Evolutionary conservation across 805 yeast species (phyloP).

Genomic region (Candida ovalis): DNA sequence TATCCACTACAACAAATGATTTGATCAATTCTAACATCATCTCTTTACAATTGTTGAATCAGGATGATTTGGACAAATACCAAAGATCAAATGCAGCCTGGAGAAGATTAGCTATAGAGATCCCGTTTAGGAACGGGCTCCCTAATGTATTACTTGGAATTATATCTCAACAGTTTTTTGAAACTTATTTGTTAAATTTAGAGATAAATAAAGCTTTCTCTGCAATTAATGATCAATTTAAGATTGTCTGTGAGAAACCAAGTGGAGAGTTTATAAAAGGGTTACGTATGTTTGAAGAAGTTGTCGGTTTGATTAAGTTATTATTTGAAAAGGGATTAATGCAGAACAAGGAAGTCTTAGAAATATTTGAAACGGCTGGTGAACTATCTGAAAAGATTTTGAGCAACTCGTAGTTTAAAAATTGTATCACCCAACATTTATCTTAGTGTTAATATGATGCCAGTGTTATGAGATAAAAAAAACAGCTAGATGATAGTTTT

Average conservation of each 20-base stretch:
- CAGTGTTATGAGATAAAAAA: no score
- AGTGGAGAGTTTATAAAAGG: conserved; percentile 18
- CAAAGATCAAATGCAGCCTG: conserved; percentile 46
- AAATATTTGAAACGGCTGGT: conserved; percentile 11
- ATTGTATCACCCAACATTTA: no score
- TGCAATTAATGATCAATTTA: conserved; percentile 17
- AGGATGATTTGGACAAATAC: conserved; percentile 52
- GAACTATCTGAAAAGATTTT: conserved; percentile 11
- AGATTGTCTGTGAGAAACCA: conserved; percentile 18
- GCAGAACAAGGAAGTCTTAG: conserved; percentile 7
- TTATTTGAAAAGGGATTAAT: conserved; percentile 18
- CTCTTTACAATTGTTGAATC: conserved; percentile 46
- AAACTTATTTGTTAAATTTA: conserved; percentile 21
- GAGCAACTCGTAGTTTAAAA: background rate
- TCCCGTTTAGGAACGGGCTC: conserved; percentile 57
- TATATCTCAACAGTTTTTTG: conserved; percentile 51
- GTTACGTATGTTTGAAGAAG: conserved; percentile 24
- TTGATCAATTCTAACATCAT: conserved; percentile 49
- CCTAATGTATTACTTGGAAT: conserved; percentile 66
- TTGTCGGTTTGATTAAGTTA: conserved; percentile 17
- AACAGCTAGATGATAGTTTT: no score
- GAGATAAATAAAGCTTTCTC: conserved; percentile 12
- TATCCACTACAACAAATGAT: conserved; percentile 48
- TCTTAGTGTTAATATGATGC: no score
- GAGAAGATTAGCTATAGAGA: conserved; percentile 48